phyloP scores from a whole-genome alignment of 441 rosid genomes.

The Gossypium trilobum region DNA sequence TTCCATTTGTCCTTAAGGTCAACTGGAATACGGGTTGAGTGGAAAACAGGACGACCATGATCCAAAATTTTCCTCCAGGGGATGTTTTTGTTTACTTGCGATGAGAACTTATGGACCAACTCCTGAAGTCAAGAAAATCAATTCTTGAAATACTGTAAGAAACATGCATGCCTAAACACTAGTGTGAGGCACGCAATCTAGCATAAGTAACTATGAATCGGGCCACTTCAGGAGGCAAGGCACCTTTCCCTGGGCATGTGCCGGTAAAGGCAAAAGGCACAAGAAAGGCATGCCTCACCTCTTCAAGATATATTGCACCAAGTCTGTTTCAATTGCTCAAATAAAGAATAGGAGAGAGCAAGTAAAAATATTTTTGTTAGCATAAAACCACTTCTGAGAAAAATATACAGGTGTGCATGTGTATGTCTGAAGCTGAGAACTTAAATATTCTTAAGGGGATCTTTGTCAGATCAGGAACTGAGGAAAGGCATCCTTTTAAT shows the following conservation, averaged over 20 bases:
- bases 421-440: neutral
- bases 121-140: conserved; percentile 31
- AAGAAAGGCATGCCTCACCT: neutral
- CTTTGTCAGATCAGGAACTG: neutral
- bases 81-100: conserved; percentile 28
- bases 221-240: neutral
- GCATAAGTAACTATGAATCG: neutral
- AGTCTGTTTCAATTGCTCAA: neutral
- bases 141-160: neutral
- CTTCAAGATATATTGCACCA: neutral
- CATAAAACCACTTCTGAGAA: neutral
- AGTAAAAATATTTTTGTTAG: neutral
- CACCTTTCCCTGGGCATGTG: neutral
- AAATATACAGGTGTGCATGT: neutral
- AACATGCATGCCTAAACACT: neutral
- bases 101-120: conserved; percentile 41
- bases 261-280: neutral
- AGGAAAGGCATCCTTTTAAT: neutral
- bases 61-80: conserved; percentile 74
- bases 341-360: neutral
- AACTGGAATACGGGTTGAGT: conserved; percentile 37
- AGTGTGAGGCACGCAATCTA: neutral
- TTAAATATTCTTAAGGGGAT: neutral
- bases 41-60: conserved; percentile 44
- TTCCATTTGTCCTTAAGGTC: conserved; percentile 86